These are phyloP conservation scores for Nicotiana tabacum DNA, from an alignment of 257 asterid species.

Conservation along the genomic window DNA sequence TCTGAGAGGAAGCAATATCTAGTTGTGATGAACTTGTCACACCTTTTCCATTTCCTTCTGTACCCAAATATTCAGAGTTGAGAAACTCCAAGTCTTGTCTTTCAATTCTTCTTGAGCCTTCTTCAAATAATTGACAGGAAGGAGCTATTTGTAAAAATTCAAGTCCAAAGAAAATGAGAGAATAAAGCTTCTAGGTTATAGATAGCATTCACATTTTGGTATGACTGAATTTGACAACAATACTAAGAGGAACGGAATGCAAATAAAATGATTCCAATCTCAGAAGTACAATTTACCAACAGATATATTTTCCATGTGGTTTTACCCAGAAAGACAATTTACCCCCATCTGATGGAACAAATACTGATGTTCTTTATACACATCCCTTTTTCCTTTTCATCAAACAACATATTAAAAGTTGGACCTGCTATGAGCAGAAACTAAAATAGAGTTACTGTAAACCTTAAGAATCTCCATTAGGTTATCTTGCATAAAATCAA, in stretches of 20 bases:
- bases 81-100: conserved; percentile 15
- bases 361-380: not conserved
- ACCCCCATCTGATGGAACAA: not conserved
- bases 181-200: not conserved
- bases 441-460: not conserved
- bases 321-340: not conserved
- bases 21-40: conserved; percentile 14
- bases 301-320: not conserved
- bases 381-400: not conserved
- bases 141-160: conserved; percentile 12
- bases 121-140: conserved; percentile 13
- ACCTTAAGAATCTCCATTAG: not conserved
- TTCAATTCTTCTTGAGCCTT: conserved; percentile 16
- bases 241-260: not conserved
- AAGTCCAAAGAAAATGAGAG: not conserved
- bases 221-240: not conserved
- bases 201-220: not conserved
- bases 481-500: not conserved
- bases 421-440: not conserved
- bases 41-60: conserved; percentile 12
- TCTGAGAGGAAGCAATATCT: conserved; percentile 36
- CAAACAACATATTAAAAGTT: not conserved
- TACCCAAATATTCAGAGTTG: conserved; percentile 7
- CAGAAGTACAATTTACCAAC: not conserved
- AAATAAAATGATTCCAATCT: not conserved